phyloP scores from a whole-genome alignment of 306 rosid genomes.

The Medicago lupulina region DNA sequence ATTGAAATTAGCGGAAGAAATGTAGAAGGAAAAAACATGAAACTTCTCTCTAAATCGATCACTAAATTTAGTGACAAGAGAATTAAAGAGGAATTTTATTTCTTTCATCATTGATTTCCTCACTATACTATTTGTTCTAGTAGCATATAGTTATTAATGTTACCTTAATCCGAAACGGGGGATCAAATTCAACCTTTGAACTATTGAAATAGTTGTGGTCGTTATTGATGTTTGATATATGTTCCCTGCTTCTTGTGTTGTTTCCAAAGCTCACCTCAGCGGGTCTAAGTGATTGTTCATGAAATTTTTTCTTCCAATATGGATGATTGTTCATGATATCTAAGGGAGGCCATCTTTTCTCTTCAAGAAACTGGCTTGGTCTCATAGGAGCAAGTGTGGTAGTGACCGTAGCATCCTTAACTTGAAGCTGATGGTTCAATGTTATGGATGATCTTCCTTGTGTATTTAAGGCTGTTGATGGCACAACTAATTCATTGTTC shows the following conservation, averaged over 20 bases:
- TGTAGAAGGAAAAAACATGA: not conserved
- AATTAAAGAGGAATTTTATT: too few relatives aligned
- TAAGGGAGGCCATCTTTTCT: constrained; percentile 59
- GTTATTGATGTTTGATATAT: constrained; percentile 41
- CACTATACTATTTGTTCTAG: too few relatives aligned
- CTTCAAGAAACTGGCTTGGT: constrained; percentile 63
- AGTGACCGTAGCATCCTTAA: constrained; percentile 26
- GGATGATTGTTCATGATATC: constrained; percentile 41
- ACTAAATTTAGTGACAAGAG: not conserved
- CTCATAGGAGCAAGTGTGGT: constrained; percentile 53
- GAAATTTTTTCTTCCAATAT: constrained; percentile 43
- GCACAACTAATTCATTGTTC: constrained; percentile 36
- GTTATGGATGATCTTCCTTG: constrained; percentile 40
- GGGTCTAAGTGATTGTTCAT: constrained; percentile 39
- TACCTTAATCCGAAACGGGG: constrained; percentile 61
- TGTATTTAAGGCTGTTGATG: constrained; percentile 40
- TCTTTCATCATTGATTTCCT: too few relatives aligned
- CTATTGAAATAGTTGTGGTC: constrained; percentile 28
- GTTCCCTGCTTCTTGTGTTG: constrained; percentile 36
- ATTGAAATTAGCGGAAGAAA: not conserved
- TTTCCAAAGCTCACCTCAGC: constrained; percentile 40
- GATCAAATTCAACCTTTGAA: constrained; percentile 46
- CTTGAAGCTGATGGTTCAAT: constrained; percentile 29
- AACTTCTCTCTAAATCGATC: too few relatives aligned
- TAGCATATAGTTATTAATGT: not conserved